phyloP scores from a whole-genome alignment of 805 yeast genomes.

The Yamadazyma laniorum region DNA sequence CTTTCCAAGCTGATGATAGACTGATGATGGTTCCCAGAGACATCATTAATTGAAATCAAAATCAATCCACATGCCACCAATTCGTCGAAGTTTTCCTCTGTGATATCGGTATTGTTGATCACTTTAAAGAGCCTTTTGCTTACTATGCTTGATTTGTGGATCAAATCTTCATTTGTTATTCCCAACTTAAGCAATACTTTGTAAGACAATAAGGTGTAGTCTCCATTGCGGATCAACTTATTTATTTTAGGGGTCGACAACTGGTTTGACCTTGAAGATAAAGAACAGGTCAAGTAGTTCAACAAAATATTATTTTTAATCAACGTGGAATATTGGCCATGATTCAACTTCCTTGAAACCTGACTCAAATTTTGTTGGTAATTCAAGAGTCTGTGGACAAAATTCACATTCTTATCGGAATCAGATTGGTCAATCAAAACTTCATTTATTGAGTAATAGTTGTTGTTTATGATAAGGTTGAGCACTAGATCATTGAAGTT shows the following conservation, averaged over 20 bases:
- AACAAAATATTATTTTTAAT: slow-evolving; percentile 46
- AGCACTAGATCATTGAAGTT: slow-evolving; percentile 38
- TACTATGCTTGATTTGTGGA: slow-evolving; percentile 15
- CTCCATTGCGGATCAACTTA: slow-evolving; percentile 24
- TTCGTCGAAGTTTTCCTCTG: slow-evolving; percentile 12
- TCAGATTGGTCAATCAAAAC: slow-evolving; percentile 1
- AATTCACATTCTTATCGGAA: slow-evolving; percentile 24
- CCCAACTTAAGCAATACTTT: slow-evolving; percentile 28
- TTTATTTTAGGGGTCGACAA: slow-evolving; percentile 16
- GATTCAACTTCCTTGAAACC: slow-evolving; percentile 26
- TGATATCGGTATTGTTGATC: slow-evolving; percentile 10
- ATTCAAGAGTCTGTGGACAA: slow-evolving; percentile 33
- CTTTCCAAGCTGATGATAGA: slow-evolving; percentile 36
- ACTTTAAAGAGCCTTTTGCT: slow-evolving; percentile 22
- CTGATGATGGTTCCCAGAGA: slow-evolving; percentile 25
- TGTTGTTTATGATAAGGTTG: slow-evolving; percentile 44
- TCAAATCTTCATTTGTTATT: slow-evolving; percentile 27
- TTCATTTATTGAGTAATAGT: slow-evolving; percentile 34
- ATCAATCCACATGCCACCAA: slow-evolving; percentile 28
- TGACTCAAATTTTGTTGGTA: slow-evolving; percentile 35
- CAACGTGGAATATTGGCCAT: slow-evolving; percentile 41
- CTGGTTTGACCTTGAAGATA: slow-evolving; percentile 24
- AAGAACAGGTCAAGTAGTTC: slow-evolving; percentile 39
- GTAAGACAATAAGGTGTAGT: slow-evolving; percentile 29
- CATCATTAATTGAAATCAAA: slow-evolving; percentile 24